Base-by-base conservation (phyloP, 441 rosid genomes). In the Mallotus japonicus region DNA sequence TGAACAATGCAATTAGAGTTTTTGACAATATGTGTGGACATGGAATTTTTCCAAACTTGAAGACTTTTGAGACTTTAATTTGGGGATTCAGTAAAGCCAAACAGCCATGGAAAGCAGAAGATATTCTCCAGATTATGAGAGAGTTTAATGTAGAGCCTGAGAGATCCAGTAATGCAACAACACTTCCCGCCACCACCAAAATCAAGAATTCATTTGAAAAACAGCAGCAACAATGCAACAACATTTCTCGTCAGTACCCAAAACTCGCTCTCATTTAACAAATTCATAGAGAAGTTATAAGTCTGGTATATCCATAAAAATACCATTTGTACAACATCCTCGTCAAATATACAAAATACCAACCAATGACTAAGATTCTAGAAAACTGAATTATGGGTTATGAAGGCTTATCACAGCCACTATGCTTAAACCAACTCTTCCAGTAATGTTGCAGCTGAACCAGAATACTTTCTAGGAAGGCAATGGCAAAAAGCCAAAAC, bases 91-190 rank as follows among this genome's bases (percentile, higher is more conserved):
- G 82, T 19, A 86, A 87, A 78, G 80, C 85, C 58, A 87, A 82
- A 73, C 90, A 87, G 62, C 97, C 97, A n/a, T 86, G 93, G 89
- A 87, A 85, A 83, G 95, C 89, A 0, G 95, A 88, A 82, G 88
- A 89, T 53, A 74, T 85, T 77, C 81, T 91, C 63, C 87, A 85
- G 70, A 73, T 84, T 22, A 89, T 88, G 93, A 78, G 78, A 84
- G 87, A 82, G 57, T 87, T 74, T 56, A 87, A 83, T 14, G 88
- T 89, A 69, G 75, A 77, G 72, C 87, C 88, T 42, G 84, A 78
- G 83, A 80, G 75, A 73, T 86, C 91, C 28, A 24, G 1, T 24
- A 24, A 24, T 24, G 28, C 28, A 24, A 24, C 1, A 24, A 24
- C 28, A 24, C 28, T 1, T 0, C 28, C 28, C 28, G 28, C 28